phyloP scores from a whole-genome alignment of 371 early-diverging fungal genomes.

The Massospora cicadina region DNA sequence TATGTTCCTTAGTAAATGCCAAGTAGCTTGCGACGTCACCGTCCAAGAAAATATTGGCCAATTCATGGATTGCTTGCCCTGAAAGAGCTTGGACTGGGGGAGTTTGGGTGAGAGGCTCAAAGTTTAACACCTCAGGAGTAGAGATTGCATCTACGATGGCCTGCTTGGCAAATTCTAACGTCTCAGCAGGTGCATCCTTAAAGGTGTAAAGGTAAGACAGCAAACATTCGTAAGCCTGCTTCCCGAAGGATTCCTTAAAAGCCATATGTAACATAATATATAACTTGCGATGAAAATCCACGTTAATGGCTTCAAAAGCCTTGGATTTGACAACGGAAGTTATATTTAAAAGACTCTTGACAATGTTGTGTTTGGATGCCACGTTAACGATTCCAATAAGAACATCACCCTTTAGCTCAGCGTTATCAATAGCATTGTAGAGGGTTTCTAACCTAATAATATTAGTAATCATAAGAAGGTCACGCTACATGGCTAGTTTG shows the following conservation, averaged over 20 bases:
- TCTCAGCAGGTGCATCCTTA: slow-evolving; percentile 25
- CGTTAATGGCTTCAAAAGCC: slow-evolving; percentile 40
- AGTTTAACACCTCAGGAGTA: slow-evolving; percentile 53
- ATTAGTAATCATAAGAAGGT: slow-evolving; percentile 10
- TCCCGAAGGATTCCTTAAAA: slow-evolving; percentile 33
- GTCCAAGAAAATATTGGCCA: slow-evolving; percentile 58
- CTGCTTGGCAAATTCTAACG: slow-evolving; percentile 23
- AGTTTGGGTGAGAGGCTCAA: slow-evolving; percentile 59
- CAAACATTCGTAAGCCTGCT: slow-evolving; percentile 37
- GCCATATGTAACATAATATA: slow-evolving; percentile 41
- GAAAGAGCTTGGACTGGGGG: slow-evolving; percentile 50
- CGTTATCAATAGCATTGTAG: slow-evolving; percentile 49
- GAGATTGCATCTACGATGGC: slow-evolving; percentile 50
- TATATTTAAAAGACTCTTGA: slow-evolving; percentile 45
- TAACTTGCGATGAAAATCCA: slow-evolving; percentile 33
- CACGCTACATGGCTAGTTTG: slow-evolving; percentile 40
- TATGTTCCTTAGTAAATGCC: slow-evolving; percentile 21
- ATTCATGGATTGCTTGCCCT: slow-evolving; percentile 28
- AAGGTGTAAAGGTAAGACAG: slow-evolving; percentile 44
- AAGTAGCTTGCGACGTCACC: slow-evolving; percentile 48
- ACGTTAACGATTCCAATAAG: slow-evolving; percentile 57
- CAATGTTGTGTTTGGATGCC: slow-evolving; percentile 46
- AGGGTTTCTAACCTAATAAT: slow-evolving; percentile 54
- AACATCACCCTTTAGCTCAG: slow-evolving; percentile 42
- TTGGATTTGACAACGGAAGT: slow-evolving; percentile 42